Conservation (phyloP, 78 protist genomes). For the Protostelium mycophagum region DNA sequence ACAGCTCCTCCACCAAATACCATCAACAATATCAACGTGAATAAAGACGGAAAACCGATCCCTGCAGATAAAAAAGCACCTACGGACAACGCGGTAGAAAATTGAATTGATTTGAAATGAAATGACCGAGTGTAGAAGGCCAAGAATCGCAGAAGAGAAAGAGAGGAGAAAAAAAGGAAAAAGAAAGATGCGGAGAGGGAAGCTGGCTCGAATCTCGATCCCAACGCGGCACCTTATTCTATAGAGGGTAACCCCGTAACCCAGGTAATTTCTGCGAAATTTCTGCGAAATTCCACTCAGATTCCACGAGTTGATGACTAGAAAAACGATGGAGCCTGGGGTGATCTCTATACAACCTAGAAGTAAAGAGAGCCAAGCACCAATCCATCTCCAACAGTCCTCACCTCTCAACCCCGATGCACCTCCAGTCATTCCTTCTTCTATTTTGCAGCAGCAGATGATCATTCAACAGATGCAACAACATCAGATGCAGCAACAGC, state of each 20-base stretch:
- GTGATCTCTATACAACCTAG: neutral
- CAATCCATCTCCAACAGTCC: no score
- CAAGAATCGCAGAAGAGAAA: neutral
- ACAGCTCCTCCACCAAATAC: neutral
- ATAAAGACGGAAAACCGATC: neutral
- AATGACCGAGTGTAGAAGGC: neutral
- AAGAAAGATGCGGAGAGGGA: neutral
- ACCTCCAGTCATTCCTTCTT: neutral
- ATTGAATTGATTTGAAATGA: neutral
- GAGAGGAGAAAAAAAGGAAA: neutral
- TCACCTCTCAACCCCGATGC: neutral
- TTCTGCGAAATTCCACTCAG: no score
- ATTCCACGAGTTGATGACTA: no score
- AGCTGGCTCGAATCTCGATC: neutral
- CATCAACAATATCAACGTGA: neutral
- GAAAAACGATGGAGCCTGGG: neutral
- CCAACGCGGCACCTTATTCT: neutral
- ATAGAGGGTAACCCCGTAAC: no score
- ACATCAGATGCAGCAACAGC: neutral
- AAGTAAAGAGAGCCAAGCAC: neutral
- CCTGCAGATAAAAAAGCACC: neutral
- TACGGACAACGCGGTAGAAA: neutral
- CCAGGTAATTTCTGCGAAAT: no score
- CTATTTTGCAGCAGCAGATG: neutral
- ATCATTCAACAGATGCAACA: conserved; percentile 1